Conservation (phyloP, 495 filamentous ascomycete species). For the Parachaetomium inaequale region DNA sequence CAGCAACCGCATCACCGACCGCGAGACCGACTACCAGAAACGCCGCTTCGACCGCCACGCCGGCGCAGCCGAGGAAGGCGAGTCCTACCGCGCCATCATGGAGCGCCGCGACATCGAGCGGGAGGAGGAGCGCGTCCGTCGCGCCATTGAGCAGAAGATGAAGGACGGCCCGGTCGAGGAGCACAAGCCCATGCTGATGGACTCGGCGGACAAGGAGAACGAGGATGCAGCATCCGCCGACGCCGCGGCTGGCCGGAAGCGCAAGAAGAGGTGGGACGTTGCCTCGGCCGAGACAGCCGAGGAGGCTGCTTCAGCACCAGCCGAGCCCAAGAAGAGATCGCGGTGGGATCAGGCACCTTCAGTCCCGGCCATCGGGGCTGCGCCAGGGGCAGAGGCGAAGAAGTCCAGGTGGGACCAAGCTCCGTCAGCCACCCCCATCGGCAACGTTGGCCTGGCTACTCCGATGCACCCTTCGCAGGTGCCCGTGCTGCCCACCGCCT, state of each 20-base stretch:
- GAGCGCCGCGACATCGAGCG: constrained; percentile 83
- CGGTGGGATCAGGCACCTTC: constrained; percentile 88
- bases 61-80: constrained; percentile 57
- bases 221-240: constrained; percentile 49
- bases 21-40: constrained; percentile 98
- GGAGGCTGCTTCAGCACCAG: constrained; percentile 32
- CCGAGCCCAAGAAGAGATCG: constrained; percentile 70
- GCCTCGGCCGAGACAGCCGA: constrained; percentile 49
- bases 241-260: constrained; percentile 61
- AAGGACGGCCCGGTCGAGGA: constrained; percentile 56
- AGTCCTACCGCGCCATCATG: constrained; percentile 89
- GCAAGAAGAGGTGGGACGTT: constrained; percentile 94
- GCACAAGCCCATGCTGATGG: constrained; percentile 63
- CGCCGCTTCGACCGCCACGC: constrained; percentile 75
- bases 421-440: constrained; percentile 78
- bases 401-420: constrained; percentile 88
- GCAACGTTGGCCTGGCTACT: constrained; percentile 75
- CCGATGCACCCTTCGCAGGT: constrained; percentile 79
- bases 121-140: constrained; percentile 86
- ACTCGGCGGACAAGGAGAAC: constrained; percentile 65
- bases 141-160: constrained; percentile 70
- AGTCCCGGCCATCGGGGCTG: constrained; percentile 50
- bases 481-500: constrained; percentile 54
- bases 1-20: constrained; percentile 80
- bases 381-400: constrained; percentile 50